phyloP scores from a whole-genome alignment of 257 asterid genomes.

The Lithospermum erythrorhizon region DNA sequence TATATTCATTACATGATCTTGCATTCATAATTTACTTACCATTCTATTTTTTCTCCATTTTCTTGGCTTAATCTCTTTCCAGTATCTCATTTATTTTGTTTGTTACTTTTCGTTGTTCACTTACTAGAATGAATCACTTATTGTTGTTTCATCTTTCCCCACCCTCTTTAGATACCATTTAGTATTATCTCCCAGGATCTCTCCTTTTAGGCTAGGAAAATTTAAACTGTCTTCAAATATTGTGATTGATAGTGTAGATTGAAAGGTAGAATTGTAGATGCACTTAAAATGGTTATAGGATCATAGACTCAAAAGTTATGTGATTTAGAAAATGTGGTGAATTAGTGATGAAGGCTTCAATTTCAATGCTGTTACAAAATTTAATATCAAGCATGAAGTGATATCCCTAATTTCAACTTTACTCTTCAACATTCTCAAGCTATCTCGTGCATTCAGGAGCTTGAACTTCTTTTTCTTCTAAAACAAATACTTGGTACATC shows the following conservation, averaged over 20 bases:
- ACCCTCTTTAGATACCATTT: background rate
- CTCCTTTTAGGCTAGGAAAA: background rate
- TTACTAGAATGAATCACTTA: background rate
- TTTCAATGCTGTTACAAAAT: background rate
- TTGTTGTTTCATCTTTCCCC: background rate
- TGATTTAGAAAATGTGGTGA: background rate
- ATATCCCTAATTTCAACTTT: no score
- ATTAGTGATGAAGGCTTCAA: background rate
- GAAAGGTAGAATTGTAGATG: no score
- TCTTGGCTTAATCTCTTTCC: background rate
- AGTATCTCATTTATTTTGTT: background rate
- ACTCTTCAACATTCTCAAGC: no score
- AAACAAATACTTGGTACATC: no score
- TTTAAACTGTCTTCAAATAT: background rate
- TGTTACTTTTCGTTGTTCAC: background rate
- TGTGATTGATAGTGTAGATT: no score
- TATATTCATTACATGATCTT: slow-evolving; percentile 17
- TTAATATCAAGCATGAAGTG: no score
- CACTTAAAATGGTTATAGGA: background rate
- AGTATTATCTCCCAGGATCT: background rate
- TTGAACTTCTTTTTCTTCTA: no score
- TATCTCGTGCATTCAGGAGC: no score
- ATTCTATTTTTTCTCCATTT: background rate
- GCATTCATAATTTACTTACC: background rate
- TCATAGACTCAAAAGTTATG: background rate